Base-by-base conservation (phyloP, 768 basidiomycete genomes). In the Suillus americanus region DNA sequence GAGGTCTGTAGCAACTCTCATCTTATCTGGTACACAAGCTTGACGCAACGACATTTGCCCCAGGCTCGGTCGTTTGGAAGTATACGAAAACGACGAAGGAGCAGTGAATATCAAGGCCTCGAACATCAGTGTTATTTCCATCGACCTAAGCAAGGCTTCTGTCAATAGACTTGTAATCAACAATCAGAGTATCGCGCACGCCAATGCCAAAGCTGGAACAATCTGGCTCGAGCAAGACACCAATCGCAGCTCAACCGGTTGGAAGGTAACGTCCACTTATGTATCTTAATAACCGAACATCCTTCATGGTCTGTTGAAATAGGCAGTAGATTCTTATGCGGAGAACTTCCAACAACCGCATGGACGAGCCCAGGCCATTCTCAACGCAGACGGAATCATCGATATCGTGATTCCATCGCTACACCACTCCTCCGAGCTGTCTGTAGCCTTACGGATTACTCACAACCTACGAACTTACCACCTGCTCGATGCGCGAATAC, bases 381-480 rank as follows among this genome's bases (percentile, higher is more conserved):
- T 96, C 16, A 79, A 80, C 7, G 83, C 86, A 1, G 55, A 69
- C 1, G 84, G 78, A 0, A 82, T 88, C 0, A 71, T 95, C 53
- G 77, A 77, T 3, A 76, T 95, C 41, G 80, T 95, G 59, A 75
- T 89, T 25, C 81, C 85, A 10, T 73, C 81, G 12, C 69, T 66
- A 18, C 28, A 65, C 6, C 70, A 71, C 1, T 72, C 68, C 9
- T 70, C 72, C n/a, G 81, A 82, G 37, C 70, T 84, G 10, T 85
- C 84, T 0, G 74, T 87, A 3, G 93, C 91, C 3, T 72, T 82
- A 13, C 82, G 94, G 14, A 76, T 95, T 28, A 86, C 89, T 3
- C 86, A 93, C 71, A 84, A 86, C 65, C 77, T 95, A 20, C 76
- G 85, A 38, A 70, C 85, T 0, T 93, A 89, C 74, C 89, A 92